Conservation (phyloP, 768 basidiomycete genomes). For the Lactarius psammicola region DNA sequence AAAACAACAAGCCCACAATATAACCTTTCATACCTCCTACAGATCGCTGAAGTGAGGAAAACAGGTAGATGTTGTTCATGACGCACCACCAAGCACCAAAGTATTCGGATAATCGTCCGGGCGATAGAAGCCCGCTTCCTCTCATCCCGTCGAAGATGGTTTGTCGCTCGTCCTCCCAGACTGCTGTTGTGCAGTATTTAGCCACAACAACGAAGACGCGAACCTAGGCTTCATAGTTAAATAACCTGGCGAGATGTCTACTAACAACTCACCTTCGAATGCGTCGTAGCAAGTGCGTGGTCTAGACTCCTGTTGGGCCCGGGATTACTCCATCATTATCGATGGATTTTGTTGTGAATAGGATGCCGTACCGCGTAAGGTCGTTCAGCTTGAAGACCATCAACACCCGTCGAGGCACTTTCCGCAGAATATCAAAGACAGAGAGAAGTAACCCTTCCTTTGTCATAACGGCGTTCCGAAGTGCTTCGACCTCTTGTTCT, state of each 20-base stretch:
- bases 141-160: slow-evolving; percentile 42
- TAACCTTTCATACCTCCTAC: slow-evolving; percentile 58
- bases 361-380: slow-evolving; percentile 58
- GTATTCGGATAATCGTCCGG: slow-evolving; percentile 49
- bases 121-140: slow-evolving; percentile 49
- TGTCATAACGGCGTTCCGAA: slow-evolving; percentile 78
- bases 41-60: slow-evolving; percentile 11
- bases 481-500: slow-evolving; percentile 74
- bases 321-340: neutral
- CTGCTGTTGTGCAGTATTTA: slow-evolving; percentile 78
- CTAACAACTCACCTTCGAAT: slow-evolving; percentile 56
- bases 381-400: slow-evolving; percentile 89
- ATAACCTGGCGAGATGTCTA: neutral
- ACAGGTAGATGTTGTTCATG: neutral
- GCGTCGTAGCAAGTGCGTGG: slow-evolving; percentile 81
- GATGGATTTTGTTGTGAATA: neutral
- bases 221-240: slow-evolving; percentile 44
- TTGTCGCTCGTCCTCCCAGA: slow-evolving; percentile 68
- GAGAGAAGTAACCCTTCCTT: slow-evolving; percentile 80
- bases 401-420: slow-evolving; percentile 78
- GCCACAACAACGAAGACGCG: slow-evolving; percentile 92
- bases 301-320: slow-evolving; percentile 64
- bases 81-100: slow-evolving; percentile 70
- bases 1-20: slow-evolving; percentile 51
- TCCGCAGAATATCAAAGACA: slow-evolving; percentile 83